Evolutionary conservation across 2,329 filamentous ascomycete genomes (phyloP), one percentile per base, ranked within the genome.

Genomic region (Sporothrix brunneoviolacea): DNA sequence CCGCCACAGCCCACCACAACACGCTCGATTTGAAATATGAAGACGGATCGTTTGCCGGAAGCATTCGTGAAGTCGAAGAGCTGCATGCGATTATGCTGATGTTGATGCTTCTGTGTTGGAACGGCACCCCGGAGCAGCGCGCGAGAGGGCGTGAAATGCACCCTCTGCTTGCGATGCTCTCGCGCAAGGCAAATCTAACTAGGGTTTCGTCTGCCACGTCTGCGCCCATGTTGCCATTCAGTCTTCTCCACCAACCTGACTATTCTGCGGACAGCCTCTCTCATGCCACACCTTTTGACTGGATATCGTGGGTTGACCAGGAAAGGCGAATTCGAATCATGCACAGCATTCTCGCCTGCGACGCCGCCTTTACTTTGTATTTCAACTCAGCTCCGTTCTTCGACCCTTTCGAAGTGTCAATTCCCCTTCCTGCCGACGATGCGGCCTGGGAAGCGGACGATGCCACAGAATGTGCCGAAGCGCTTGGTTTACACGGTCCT

Each of bases 381-480:
- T 89, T 88, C 73, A 88, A 89, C 62, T 68, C 69, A n/a, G 65
- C 73, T 9, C 76, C 83, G 13, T 72, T 79, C 39, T 79, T 88
- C 37, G 79, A 87, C 52, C 68, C 74, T 8, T 72, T 81, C 30
- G 83, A 88, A 57, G 73, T 88, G 45, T 72, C 74, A 27, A 64
- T 88, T 33, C 83, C 84, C n/a, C 68, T 90, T 6, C 85, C 86
- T 8, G 76, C 79, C 13, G 84, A 89, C 58, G 86, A 89, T 64
- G 82, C 82, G 15, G 80, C 82, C 3, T 89, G 85, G 84, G 84
- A 88, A 58, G 84, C 85, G 4, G 70, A 68, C 28, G 76, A 72
- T 35, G 65, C 71, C 5, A 64, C 73, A 15, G 76, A 81, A 33
- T 89, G 84, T 61, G 81, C 80, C 19, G 73, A 79, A 55, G 80